Evolutionary conservation across 345 rosid genomes (phyloP).

Genomic region (Corchorus olitorius): DNA sequence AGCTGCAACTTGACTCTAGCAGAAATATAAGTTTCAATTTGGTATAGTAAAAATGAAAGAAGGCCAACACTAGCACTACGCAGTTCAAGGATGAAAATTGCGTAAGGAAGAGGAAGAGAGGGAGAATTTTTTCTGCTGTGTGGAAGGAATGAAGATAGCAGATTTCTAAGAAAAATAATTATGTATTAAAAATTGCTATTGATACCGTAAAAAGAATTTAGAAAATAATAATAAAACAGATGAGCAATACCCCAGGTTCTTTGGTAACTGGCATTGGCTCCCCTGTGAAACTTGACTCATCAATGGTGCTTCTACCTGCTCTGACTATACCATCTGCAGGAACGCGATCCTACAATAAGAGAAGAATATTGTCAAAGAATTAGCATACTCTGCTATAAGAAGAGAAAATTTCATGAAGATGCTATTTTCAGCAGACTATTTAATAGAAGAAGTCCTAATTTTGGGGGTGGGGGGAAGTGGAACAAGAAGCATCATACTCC

Average conservation of each 20-base stretch:
- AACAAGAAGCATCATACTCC: background rate
- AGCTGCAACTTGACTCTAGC: slow-evolving; percentile 89
- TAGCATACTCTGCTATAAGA: background rate
- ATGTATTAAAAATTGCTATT: background rate
- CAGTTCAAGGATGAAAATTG: background rate
- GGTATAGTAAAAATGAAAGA: slow-evolving; percentile 17
- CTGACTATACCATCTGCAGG: slow-evolving; percentile 93
- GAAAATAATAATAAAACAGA: slow-evolving; percentile 11
- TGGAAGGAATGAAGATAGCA: background rate
- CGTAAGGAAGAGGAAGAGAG: background rate
- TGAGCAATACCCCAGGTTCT: slow-evolving; percentile 74
- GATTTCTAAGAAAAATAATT: slow-evolving; percentile 2
- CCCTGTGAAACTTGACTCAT: slow-evolving; percentile 97
- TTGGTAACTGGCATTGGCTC: slow-evolving; percentile 97
- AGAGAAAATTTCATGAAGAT: slow-evolving; percentile 4
- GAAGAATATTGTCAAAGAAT: slow-evolving; percentile 24
- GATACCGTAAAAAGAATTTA: background rate
- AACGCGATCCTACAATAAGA: slow-evolving; percentile 71
- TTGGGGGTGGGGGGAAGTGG: too few relatives aligned
- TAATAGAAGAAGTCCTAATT: slow-evolving; percentile 15
- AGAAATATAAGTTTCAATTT: slow-evolving; percentile 29
- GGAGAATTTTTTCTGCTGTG: background rate
- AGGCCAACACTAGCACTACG: background rate
- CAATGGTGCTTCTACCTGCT: slow-evolving; percentile 92
- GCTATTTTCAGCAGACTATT: background rate